phyloP scores from a whole-genome alignment of 2,329 filamentous ascomycete genomes.

The Cylindrodendrum hubeiense region DNA sequence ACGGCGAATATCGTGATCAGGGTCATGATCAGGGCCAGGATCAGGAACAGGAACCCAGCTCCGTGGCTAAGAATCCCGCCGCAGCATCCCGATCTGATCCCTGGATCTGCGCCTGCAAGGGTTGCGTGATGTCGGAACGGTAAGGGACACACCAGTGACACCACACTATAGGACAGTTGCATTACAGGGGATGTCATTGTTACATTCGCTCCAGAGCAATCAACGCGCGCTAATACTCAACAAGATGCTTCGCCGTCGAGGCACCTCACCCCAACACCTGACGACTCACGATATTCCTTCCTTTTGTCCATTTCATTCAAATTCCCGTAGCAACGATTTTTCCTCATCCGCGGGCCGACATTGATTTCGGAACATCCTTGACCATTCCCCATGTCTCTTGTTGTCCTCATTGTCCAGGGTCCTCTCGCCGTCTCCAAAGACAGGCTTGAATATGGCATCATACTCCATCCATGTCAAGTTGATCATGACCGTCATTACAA shows the following conservation, averaged over 20 bases:
- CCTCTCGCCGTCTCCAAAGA: slow-evolving; percentile 90
- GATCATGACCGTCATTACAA: slow-evolving; percentile 64
- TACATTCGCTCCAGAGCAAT: slow-evolving; percentile 21
- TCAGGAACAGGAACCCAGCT: slow-evolving; percentile 37
- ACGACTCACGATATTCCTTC: not conserved
- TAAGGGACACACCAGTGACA: slow-evolving; percentile 8
- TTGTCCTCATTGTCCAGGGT: slow-evolving; percentile 53
- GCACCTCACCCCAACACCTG: slow-evolving; percentile 38
- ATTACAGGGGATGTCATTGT: slow-evolving; percentile 31
- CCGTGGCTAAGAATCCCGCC: slow-evolving; percentile 31
- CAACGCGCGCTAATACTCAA: slow-evolving; percentile 38
- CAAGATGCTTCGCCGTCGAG: slow-evolving; percentile 29
- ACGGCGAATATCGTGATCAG: slow-evolving; percentile 17
- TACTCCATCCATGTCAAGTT: slow-evolving; percentile 60
- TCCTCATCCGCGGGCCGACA: slow-evolving; percentile 38
- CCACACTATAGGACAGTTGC: slow-evolving; percentile 11
- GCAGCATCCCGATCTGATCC: slow-evolving; percentile 34
- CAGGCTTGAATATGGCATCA: slow-evolving; percentile 61
- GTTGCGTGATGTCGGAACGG: slow-evolving; percentile 36
- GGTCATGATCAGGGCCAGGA: slow-evolving; percentile 10
- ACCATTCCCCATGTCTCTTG: slow-evolving; percentile 4
- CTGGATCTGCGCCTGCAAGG: slow-evolving; percentile 16
- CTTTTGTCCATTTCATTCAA: slow-evolving; percentile 23
- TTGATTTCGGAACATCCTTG: slow-evolving; percentile 17
- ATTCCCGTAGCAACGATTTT: slow-evolving; percentile 36